Base-by-base conservation (phyloP, 257 asterid species). In the Misopates orontium region DNA sequence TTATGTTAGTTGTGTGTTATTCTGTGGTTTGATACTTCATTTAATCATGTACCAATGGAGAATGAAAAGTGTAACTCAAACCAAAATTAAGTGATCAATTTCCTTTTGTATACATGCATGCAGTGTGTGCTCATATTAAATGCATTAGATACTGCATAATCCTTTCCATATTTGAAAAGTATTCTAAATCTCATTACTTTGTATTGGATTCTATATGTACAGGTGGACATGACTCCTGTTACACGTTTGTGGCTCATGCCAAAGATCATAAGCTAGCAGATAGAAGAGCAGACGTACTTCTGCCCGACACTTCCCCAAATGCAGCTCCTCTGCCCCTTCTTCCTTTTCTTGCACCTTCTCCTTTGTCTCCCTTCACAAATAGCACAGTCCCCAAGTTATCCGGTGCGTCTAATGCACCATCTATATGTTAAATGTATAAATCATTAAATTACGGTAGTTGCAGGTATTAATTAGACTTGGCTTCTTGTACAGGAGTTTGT, bases 301-400 rank as follows among this genome's bases (percentile, higher is more conserved):
- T 90, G 61, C 96, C 88, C 0, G 73, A 78, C 69, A 81, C 45
- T 40, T 78, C 96, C 36, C 97, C 96, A 8, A 76, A 62, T 56
- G 77, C 82, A 56, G 67, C 93, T 68, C 95, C 99, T 60, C 84
- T 75, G 79, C 96, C 96, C 25, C 80, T 85, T 70, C 89, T 90
- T 61, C 99, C 99, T 69, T 83, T 90, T 71, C 81, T 86, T 15
- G 99, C 99, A 36, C 99, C 99, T 55, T 94, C 99, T 69, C 97
- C 97, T 10, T 71, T 90, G 82, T 74, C 95, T 22, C 97, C 99
- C 50, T 94, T 90, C 83, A 79, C 96, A 25, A 90, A 90, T 67
- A 86, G 86, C 83, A 86, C 95, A 15, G 70, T 82, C 70, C 96
- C 97, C 44, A 87, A 81, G 73, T 75, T 94, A 79, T 94, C 99